Evolutionary conservation across 768 basidiomycete genomes (phyloP), one percentile per base, ranked within the genome.

Genomic region (Leucogyrophana mollusca): DNA sequence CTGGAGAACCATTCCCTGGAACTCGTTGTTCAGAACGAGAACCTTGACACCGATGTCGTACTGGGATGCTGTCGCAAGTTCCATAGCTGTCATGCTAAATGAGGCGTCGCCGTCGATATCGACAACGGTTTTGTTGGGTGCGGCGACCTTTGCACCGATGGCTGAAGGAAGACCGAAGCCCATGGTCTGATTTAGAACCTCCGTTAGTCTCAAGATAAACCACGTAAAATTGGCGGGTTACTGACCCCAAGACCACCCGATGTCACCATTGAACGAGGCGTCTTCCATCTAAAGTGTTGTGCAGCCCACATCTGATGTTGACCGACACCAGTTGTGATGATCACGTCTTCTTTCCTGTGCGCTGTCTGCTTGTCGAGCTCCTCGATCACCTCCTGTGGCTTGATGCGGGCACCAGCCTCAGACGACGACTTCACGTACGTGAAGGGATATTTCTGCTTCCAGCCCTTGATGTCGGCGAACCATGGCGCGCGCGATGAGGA

Each of bases 301-400:
- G 90, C 91, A 2, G 95, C 95, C 94, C 93, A 98, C 96, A 98
- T 98, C 70, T 99, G 95, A 71, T 98, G 96, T 65, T 99, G 96
- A 7, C 96, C 96, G 17, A 99, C 96, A 56, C 96, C 96, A 13
- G 96, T 99, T 9, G 91, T 68, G 43, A 99, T 69, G 59, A 99
- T 70, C 32, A 96, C 79, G 18, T 97, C 83, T 47, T 90, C 87
- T 72, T 98, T 95, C 66, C 73, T 79, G 49, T 87, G 76, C 39
- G 72, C 73, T n/a, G 82, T 82, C 72, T 92, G 89, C 43, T 60
- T 73, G 59, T 98, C 85, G 34, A 99, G 76, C 70, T 94, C 94
- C 70, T 93, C 87, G 33, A 99, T 82, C 45, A 97, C 91, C 68
- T 94, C 93, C 68, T 99, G 96, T 1, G 95, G 95, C 76, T 98